Conservation (phyloP, 2,329 filamentous ascomycete genomes). For the Venturia nashicola region DNA sequence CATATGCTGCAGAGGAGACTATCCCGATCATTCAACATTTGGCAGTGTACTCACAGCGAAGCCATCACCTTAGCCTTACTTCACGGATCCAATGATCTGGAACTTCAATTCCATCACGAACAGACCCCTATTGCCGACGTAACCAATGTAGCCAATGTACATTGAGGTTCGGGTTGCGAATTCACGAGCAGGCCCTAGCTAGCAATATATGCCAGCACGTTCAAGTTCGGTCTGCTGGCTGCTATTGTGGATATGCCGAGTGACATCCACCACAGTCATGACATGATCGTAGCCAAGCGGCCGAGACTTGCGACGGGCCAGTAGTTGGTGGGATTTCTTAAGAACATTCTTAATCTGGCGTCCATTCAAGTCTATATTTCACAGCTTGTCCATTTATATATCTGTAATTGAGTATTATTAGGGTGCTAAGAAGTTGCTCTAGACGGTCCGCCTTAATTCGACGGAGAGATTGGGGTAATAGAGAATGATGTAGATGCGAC, state of each 20-base stretch:
- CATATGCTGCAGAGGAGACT: not conserved
- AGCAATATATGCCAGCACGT: constrained; percentile 13
- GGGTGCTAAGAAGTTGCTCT: constrained; percentile 11
- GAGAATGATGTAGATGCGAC: constrained; percentile 17
- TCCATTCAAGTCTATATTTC: constrained; percentile 12
- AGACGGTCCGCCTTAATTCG: constrained; percentile 12
- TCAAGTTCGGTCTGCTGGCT: constrained; percentile 16
- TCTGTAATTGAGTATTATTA: constrained; percentile 7
- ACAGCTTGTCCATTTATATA: constrained; percentile 11
- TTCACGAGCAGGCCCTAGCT: not conserved
- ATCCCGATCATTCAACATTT: not conserved
- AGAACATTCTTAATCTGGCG: constrained; percentile 16
- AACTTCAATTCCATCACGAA: too few relatives aligned
- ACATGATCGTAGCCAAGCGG: constrained; percentile 13
- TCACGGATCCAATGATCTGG: too few relatives aligned
- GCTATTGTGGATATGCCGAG: constrained; percentile 28
- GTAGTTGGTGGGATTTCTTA: constrained; percentile 14
- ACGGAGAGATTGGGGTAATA: constrained; percentile 15
- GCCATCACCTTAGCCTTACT: not conserved
- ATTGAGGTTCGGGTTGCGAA: too few relatives aligned
- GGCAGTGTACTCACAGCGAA: not conserved
- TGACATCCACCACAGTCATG: constrained; percentile 17
- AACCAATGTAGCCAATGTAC: too few relatives aligned
- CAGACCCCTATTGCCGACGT: too few relatives aligned
- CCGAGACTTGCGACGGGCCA: constrained; percentile 12